A percentile compares a stretch with the other conserved stretches of the same genome.
phyloP scores from a whole-genome alignment of 2,329 filamentous ascomycete genomes.

The Aspergillaceae sp. region DNA sequence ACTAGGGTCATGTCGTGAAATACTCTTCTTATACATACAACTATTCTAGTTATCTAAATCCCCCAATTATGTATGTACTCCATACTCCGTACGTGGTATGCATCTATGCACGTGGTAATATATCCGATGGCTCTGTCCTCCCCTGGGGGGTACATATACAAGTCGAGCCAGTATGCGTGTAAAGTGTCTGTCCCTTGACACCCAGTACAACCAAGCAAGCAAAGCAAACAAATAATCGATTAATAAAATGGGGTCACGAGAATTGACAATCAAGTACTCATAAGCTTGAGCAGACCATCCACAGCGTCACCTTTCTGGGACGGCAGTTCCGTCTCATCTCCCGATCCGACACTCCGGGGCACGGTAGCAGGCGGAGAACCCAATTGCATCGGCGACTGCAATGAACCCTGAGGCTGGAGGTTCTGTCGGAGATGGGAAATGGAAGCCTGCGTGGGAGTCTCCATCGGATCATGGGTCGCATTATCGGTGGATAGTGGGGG shows the following conservation, averaged over 20 bases:
- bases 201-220: no score
- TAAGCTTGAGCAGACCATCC: slow-evolving; percentile 32
- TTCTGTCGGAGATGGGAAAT: neutral
- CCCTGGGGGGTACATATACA: no score
- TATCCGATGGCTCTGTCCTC: neutral
- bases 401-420: slow-evolving; percentile 1
- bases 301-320: slow-evolving; percentile 30
- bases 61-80: slow-evolving; percentile 1
- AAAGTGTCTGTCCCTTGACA: no score
- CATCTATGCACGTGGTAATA: neutral
- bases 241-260: slow-evolving; percentile 7
- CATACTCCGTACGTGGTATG: neutral
- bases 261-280: slow-evolving; percentile 23
- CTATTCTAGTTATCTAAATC: neutral
- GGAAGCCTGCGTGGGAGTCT: slow-evolving; percentile 13
- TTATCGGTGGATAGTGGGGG: slow-evolving; percentile 10
- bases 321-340: slow-evolving; percentile 3
- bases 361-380: slow-evolving; percentile 27
- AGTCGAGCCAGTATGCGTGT: no score
- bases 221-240: slow-evolving; percentile 3
- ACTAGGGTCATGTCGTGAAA: neutral
- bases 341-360: slow-evolving; percentile 5
- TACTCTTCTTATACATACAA: neutral
- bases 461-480: slow-evolving; percentile 9
- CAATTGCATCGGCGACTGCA: slow-evolving; percentile 26